Evolutionary conservation across 208 protist species (phyloP).

Genomic region (Angomonas desouzai): DNA sequence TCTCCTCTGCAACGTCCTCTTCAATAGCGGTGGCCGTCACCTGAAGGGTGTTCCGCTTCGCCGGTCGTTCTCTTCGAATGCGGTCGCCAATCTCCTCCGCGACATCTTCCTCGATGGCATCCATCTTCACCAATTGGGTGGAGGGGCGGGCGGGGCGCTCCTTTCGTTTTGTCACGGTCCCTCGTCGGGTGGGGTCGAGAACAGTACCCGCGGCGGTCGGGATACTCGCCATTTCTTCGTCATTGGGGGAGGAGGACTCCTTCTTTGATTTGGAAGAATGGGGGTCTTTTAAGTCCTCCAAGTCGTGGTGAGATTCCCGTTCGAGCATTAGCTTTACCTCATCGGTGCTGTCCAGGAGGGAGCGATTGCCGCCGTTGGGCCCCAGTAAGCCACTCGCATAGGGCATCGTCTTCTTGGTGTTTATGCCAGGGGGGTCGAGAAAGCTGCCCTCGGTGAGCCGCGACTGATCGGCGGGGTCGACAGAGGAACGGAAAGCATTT

Average conservation of each 20-base stretch:
- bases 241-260: no score
- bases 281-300: no score
- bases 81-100: background rate
- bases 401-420: background rate
- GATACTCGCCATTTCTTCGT: background rate
- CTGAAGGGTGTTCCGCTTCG: background rate
- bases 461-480: background rate
- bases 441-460: conserved; percentile 1
- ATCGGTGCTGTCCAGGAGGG: background rate
- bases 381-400: background rate
- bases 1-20: background rate
- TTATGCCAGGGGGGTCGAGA: background rate
- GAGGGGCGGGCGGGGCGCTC: background rate
- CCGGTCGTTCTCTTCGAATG: background rate
- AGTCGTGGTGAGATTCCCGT: no score
- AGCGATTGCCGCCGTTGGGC: background rate
- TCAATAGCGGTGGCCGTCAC: background rate
- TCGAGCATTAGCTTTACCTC: background rate
- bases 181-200: background rate
- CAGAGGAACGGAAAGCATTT: background rate
- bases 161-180: background rate
- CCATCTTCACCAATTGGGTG: background rate
- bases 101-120: background rate
- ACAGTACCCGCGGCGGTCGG: background rate
- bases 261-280: no score